Percentiles rank a stretch among this genome's conserved stretches.
phyloP scores from a whole-genome alignment of 441 rosid genomes.

The Corymbia calophylla region DNA sequence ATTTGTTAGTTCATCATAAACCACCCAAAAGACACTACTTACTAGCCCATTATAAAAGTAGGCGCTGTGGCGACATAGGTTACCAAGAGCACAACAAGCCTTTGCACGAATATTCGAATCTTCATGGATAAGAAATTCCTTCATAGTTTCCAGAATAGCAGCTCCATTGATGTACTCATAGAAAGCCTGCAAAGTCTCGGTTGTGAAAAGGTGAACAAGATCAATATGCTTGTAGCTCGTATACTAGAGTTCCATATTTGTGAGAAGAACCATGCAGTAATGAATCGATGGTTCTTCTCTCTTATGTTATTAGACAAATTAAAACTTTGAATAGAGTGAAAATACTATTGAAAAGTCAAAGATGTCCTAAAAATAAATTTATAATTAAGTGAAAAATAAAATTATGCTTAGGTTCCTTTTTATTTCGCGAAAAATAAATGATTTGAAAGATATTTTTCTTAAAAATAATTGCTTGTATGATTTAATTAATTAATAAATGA shows the following conservation, averaged over 20 bases:
- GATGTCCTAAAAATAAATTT: not conserved
- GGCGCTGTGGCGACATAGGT: slow-evolving; percentile 92
- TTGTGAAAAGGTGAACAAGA: not conserved
- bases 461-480: not conserved
- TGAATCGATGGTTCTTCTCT: not conserved
- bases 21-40: slow-evolving; percentile 16
- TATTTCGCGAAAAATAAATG: not conserved
- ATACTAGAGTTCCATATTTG: not conserved
- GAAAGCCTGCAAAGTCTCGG: slow-evolving; percentile 58
- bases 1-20: not conserved
- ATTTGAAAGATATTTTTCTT: no score
- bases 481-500: no score
- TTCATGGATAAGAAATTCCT: slow-evolving; percentile 63
- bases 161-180: slow-evolving; percentile 82
- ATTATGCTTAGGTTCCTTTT: not conserved
- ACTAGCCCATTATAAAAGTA: slow-evolving; percentile 77
- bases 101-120: slow-evolving; percentile 92
- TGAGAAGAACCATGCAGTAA: not conserved
- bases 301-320: not conserved
- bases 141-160: slow-evolving; percentile 55
- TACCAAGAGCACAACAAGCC: slow-evolving; percentile 96
- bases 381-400: not conserved
- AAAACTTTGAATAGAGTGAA: not conserved
- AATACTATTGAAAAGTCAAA: not conserved
- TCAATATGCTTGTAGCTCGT: not conserved